These are phyloP conservation scores for Kregervanrija fluxuum DNA, from an alignment of 805 yeast species.

Conservation along the genomic window DNA sequence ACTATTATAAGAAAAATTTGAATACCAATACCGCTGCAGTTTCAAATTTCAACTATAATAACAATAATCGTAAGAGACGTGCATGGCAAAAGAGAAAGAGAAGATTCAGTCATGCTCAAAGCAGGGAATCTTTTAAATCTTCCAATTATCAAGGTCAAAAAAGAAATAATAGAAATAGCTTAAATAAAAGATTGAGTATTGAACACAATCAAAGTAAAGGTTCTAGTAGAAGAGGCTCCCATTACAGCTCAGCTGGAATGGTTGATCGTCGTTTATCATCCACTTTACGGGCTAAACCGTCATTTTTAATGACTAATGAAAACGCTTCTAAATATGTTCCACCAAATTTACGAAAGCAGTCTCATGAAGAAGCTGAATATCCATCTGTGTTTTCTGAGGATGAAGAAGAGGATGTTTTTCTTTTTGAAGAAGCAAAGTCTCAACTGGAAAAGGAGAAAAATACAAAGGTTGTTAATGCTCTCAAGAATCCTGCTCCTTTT, in stretches of 20 bases:
- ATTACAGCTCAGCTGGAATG: no score
- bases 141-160: neutral
- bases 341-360: slow-evolving; percentile 54
- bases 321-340: slow-evolving; percentile 47
- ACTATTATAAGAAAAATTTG: slow-evolving; percentile 4
- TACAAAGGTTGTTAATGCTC: no score
- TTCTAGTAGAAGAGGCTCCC: slow-evolving; percentile 1
- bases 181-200: slow-evolving; percentile 10
- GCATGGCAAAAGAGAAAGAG: slow-evolving; percentile 25
- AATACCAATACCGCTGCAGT: slow-evolving; percentile 1
- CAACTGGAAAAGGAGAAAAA: no score
- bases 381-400: slow-evolving; percentile 8
- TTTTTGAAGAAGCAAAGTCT: slow-evolving; percentile 27
- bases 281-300: neutral
- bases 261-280: neutral
- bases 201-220: slow-evolving; percentile 5
- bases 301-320: neutral
- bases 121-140: slow-evolving; percentile 5
- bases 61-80: slow-evolving; percentile 17
- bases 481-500: no score
- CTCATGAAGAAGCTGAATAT: slow-evolving; percentile 15
- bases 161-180: slow-evolving; percentile 8
- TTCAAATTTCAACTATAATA: slow-evolving; percentile 1
- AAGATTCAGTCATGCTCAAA: slow-evolving; percentile 13
- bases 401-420: slow-evolving; percentile 28